Evolutionary conservation across 108 stramenopile species (phyloP).

Genomic region (Aurantiochytrium sp.): DNA sequence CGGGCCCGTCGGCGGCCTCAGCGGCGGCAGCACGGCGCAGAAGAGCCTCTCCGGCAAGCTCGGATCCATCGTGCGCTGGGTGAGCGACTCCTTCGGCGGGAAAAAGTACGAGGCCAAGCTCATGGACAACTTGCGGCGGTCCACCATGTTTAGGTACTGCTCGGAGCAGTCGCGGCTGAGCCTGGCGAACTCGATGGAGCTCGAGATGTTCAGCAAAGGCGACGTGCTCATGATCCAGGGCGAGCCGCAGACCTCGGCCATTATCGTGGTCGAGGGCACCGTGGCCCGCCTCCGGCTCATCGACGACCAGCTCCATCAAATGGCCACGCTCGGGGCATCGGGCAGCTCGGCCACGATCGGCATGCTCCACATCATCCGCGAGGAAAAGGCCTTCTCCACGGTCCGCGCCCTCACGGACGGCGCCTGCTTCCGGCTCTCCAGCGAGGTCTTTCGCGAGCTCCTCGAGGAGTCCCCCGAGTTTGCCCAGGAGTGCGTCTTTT

Average conservation of each 20-base stretch:
- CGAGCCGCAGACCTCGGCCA: conserved; percentile 41
- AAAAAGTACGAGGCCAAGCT: conserved; percentile 4
- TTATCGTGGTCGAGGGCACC: conserved; percentile 45
- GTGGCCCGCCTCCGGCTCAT: conserved; percentile 45
- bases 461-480: conserved; percentile 39
- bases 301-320: conserved; percentile 50
- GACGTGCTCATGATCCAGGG: conserved; percentile 49
- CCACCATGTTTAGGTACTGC: conserved; percentile 31
- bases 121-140: background rate
- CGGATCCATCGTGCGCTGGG: conserved; percentile 27
- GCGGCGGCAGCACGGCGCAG: no score
- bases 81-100: conserved; percentile 13
- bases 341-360: conserved; percentile 35
- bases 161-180: conserved; percentile 21
- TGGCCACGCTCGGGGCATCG: conserved; percentile 41
- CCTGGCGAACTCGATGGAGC: background rate
- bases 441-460: conserved; percentile 41
- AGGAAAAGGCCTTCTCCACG: conserved; percentile 45
- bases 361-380: conserved; percentile 41
- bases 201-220: conserved; percentile 4
- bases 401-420: conserved; percentile 46
- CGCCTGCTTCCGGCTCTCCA: conserved; percentile 40
- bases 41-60: background rate
- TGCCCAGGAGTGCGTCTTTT: conserved; percentile 45
- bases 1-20: no score